Conservation (phyloP, 2,329 filamentous ascomycete species). For the Phialemoniopsis sp. region DNA sequence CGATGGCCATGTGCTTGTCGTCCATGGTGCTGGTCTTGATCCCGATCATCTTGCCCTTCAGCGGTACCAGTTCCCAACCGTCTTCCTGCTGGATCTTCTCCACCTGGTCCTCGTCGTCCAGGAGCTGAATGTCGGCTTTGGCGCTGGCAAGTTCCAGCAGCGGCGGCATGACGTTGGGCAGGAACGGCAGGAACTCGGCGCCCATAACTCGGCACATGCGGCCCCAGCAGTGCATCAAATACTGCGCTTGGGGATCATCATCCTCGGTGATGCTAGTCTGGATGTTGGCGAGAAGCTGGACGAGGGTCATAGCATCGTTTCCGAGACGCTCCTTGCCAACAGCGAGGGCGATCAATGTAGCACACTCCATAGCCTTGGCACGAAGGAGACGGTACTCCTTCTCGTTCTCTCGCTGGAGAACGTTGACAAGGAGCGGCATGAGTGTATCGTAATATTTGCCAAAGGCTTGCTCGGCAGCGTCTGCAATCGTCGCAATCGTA, state of each 20-base stretch:
- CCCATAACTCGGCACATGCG: conserved; percentile 96
- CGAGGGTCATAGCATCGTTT: conserved; percentile 78
- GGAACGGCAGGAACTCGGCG: conserved; percentile 85
- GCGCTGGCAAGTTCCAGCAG: conserved; percentile 86
- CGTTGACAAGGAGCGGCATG: conserved; percentile 91
- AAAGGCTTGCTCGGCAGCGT: conserved; percentile 93
- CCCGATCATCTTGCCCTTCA: conserved; percentile 97
- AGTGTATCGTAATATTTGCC: conserved; percentile 92
- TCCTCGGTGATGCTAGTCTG: conserved; percentile 83
- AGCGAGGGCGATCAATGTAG: conserved; percentile 89
- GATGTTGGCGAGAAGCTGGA: conserved; percentile 82
- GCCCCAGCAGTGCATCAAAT: conserved; percentile 98
- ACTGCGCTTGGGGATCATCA: conserved; percentile 94
- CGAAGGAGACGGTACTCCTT: conserved; percentile 89
- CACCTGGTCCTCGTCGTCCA: conserved; percentile 93
- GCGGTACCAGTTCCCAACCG: conserved; percentile 93
- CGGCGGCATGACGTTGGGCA: conserved; percentile 91
- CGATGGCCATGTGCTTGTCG: conserved; percentile 99
- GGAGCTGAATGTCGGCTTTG: conserved; percentile 93
- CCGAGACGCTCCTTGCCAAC: conserved; percentile 93
- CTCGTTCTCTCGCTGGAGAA: conserved; percentile 83
- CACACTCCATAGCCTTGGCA: conserved; percentile 98
- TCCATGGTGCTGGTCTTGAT: conserved; percentile 96
- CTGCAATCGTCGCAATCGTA: conserved; percentile 97
- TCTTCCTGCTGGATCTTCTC: conserved; percentile 92